Base-by-base conservation (phyloP, 2,329 filamentous ascomycete species). In the Trichoderma sp. region DNA sequence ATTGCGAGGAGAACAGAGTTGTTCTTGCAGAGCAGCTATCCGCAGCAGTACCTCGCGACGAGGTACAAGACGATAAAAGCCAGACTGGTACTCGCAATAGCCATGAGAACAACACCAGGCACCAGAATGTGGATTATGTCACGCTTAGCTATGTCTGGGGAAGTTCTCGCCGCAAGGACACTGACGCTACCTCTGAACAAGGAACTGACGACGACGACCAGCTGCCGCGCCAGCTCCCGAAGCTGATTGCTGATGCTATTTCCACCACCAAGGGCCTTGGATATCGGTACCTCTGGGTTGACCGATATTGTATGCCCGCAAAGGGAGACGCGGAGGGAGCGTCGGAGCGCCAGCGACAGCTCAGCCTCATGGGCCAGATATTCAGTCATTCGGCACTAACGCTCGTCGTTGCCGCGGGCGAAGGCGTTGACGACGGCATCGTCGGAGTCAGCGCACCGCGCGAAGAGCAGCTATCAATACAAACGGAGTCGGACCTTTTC, bases 241-340 rank as follows among this genome's bases (percentile, higher is more conserved):
- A 75, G 20, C 70, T 82, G 11, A 75, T 82, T 43, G 70, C 74
- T 6, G 81, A 83, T 70, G 79, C 81, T 15, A 77, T 82, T 58
- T 68, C 76, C 2, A 73, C 81, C 6, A 79, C 80, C 15, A 73
- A 65, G 34, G 74, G 75, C 20, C 75, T 83, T 30, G 81, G 80
- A 6, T 80, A 78, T 15, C 79, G 76, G 26, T 82, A 82, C 73
- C 75, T 83, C 39, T 83, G 81, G 80, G 77, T 82, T 8, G 80
- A 83, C 65, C 78, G 76, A 12, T 81, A 79, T 68, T 83, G 81
- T 70, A 76, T 81, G 30, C 75, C 78, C 2, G 59, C 36, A 2
- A 77, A 77, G 68, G 76, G 76, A 23, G 76, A 76, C n/a, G 73
- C 72, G 2, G 61, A 73, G n/a, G 77, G 32, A 17, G 68, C 71